Evolutionary conservation across 495 filamentous ascomycete genomes (phyloP), one percentile per base, ranked within the genome.

Genomic region (Aspergillus conjunctus): DNA sequence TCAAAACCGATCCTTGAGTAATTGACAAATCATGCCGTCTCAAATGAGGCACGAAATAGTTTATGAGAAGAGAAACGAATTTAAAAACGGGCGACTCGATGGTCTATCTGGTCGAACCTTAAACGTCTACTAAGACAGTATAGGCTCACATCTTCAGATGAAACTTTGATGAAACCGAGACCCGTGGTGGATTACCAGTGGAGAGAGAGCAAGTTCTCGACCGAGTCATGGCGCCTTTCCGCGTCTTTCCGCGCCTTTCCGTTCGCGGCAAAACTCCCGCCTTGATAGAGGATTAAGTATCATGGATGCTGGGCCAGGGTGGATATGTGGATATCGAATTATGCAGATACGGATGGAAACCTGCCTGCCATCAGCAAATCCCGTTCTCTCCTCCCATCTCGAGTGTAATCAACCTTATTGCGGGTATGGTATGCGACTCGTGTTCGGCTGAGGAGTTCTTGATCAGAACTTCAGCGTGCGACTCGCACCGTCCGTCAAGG

Each of bases 241-340:
- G n/a, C n/a, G n/a, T n/a, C n/a, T n/a, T n/a, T n/a, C n/a, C n/a
- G 18, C 26, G 4, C 44, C 11, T 48, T 48, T 48, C 44, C 44
- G 10, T 48, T 48, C 44, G 21, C 21, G 44, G 44, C 44, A 22
- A 48, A 48, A 48, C 44, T 48, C 44, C 44, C 44, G 44, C 44
- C 44, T 48, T 26, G 26, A 5, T 26, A 2, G 26, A 2, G 26
- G 26, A 26, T 26, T 26, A 26, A n/a, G n/a, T n/a, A n/a, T n/a
- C n/a, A n/a, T n/a, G n/a, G n/a, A n/a, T n/a, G n/a, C n/a, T n/a
- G n/a, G n/a, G 5, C 26, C 5, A 26, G 26, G 26, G 26, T 5
- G 26, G 26, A 26, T 26, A 26, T 26, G 37, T 41, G 37, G 37
- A 41, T 4, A 41, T 41, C 37, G 37, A 41, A 41, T 41, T 41